Base-by-base conservation (phyloP, 192 early-diverging fungal genomes). In the Endogone sp. region DNA sequence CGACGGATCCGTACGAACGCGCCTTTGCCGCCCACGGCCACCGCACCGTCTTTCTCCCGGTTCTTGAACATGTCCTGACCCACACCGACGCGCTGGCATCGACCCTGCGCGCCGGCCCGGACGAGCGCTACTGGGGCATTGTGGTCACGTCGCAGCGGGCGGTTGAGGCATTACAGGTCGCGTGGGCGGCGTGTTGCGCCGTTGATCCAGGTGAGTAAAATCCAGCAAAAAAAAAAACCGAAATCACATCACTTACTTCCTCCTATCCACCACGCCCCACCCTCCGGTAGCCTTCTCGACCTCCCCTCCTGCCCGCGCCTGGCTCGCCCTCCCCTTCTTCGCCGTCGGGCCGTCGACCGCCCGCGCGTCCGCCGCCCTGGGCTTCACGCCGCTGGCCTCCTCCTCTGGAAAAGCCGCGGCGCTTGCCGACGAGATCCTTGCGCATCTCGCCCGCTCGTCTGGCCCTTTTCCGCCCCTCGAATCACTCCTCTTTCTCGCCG, bases 311-410 rank as follows among this genome's bases (percentile, higher is more conserved):
- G 37, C 37, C 16, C 37, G 37, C 37, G 21, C 29, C 67, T 85
- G 84, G 84, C 62, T 61, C 3, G 25, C 10, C 1, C 56, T 80
- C 20, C 81, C 77, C 20, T 37, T 76, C 60, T 86, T 69, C 63
- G 76, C 78, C 10, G 78, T 86, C 22, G 84, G 84, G 10, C 65
- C 64, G 24, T 68, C 70, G 29, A 86, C 84, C 2, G 78, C 72
- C 20, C 56, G 65, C n/a, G 73, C 63, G 13, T 30, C 70, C 29
- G 60, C 25, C 25, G 57, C 72, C 3, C 30, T 69, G 2, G 63
- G 62, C 1, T 63, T 82, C 22, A 37, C 4, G 30, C 56, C 54
- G n/a, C 54, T 57, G 26, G 78, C 64, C 20, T 69, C 57, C 21
- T 57, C 77, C 10, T 62, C 79, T 16, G 84, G 82, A 2, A 76